These are phyloP conservation scores for Neltuma alba DNA, from an alignment of 306 rosid genomes.

Conservation along the genomic window DNA sequence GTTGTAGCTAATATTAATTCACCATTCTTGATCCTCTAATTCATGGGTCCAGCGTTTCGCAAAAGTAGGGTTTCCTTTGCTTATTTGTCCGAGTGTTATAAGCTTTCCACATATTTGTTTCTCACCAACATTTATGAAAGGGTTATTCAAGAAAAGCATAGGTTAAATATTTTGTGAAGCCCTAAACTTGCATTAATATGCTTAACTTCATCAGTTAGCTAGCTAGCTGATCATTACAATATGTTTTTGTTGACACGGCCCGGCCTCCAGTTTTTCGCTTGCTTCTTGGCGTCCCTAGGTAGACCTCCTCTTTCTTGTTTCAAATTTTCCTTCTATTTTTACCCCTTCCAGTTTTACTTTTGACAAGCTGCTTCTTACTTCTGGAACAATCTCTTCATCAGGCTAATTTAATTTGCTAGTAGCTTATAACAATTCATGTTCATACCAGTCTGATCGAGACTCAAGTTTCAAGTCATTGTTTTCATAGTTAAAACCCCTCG, in stretches of 20 bases:
- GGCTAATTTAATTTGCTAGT: slow-evolving; percentile 3
- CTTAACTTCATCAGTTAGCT: slow-evolving; percentile 3
- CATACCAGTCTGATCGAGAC: neutral
- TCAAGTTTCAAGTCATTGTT: neutral
- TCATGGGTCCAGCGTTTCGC: neutral
- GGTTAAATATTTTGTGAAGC: neutral
- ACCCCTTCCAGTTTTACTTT: neutral
- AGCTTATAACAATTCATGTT: neutral
- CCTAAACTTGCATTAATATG: slow-evolving; percentile 23
- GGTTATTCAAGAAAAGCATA: slow-evolving; percentile 1
- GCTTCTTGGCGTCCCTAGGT: neutral
- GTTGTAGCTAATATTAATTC: neutral
- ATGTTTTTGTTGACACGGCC: slow-evolving; percentile 25
- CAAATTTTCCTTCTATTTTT: neutral
- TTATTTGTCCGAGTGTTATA: slow-evolving; percentile 27
- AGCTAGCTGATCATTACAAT: slow-evolving; percentile 4
- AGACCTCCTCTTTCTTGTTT: slow-evolving; percentile 19
- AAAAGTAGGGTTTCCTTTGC: slow-evolving; percentile 38
- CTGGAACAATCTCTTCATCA: slow-evolving; percentile 4
- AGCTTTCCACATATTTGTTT: slow-evolving; percentile 3
- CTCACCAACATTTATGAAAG: slow-evolving; percentile 15
- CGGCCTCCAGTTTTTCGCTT: neutral
- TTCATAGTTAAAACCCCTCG: neutral
- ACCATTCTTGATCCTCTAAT: neutral
- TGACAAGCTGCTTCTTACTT: neutral